Conservation (phyloP, 257 asterid genomes). For the Hygrophila difformis region DNA sequence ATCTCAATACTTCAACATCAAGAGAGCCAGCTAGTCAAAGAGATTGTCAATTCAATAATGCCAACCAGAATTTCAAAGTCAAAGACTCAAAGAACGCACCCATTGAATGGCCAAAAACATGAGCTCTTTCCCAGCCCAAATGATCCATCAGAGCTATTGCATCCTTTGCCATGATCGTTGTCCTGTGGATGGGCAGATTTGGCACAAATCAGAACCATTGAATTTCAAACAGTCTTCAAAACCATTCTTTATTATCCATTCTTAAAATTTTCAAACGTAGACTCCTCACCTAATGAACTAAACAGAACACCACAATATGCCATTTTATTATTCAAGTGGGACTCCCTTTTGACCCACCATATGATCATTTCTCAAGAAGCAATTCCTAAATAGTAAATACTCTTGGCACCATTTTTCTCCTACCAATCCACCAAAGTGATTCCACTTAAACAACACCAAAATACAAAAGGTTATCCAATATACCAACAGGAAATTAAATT, state of each 20-base stretch:
- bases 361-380: slow-evolving; percentile 6
- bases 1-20: slow-evolving; percentile 2
- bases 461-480: too few species aligned
- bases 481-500: too few species aligned
- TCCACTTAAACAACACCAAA: too few species aligned
- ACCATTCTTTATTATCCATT: too few species aligned
- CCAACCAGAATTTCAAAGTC: slow-evolving; percentile 15
- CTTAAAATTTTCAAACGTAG: background rate
- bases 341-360: slow-evolving; percentile 14
- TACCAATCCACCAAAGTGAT: slow-evolving; percentile 8
- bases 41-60: slow-evolving; percentile 16
- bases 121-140: slow-evolving; percentile 88
- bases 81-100: slow-evolving; percentile 33
- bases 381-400: too few species aligned
- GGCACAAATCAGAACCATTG: too few species aligned
- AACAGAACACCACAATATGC: slow-evolving; percentile 8
- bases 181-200: slow-evolving; percentile 36
- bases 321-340: slow-evolving; percentile 4
- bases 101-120: slow-evolving; percentile 96
- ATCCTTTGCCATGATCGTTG: slow-evolving; percentile 83
- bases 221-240: too few species aligned
- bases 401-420: slow-evolving; percentile 14
- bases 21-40: background rate
- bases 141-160: slow-evolving; percentile 93
- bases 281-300: background rate